Evolutionary conservation across 2,329 filamentous ascomycete genomes (phyloP).

Genomic region (Fusarium marasasianum): DNA sequence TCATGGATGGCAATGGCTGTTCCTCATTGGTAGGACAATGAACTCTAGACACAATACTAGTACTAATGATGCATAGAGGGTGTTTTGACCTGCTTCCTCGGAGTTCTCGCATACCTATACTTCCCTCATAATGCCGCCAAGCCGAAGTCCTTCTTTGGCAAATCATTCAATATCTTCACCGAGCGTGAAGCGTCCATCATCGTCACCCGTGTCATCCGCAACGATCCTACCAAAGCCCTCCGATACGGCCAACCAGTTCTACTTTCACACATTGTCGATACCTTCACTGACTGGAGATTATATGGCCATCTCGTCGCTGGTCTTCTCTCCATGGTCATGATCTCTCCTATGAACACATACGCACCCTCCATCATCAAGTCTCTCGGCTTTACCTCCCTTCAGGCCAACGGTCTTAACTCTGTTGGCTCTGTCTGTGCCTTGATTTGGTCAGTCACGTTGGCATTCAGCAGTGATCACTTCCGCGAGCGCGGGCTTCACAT

Average conservation of each 20-base stretch:
- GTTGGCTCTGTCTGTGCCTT: slow-evolving; percentile 42
- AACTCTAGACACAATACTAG: rapidly evolving
- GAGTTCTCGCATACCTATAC: slow-evolving; percentile 41
- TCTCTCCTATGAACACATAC: slow-evolving; percentile 45
- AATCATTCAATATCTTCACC: slow-evolving; percentile 38
- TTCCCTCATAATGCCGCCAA: slow-evolving; percentile 40
- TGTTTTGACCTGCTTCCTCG: slow-evolving; percentile 38
- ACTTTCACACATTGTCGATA: slow-evolving; percentile 38
- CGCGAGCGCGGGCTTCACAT: slow-evolving; percentile 44
- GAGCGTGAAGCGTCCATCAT: slow-evolving; percentile 40
- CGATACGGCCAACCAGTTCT: slow-evolving; percentile 38
- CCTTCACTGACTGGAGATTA: slow-evolving; percentile 42
- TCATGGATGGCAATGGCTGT: slow-evolving; percentile 46
- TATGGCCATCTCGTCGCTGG: slow-evolving; percentile 43
- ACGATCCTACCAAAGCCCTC: slow-evolving; percentile 43
- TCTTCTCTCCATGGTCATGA: slow-evolving; percentile 46
- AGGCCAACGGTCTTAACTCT: slow-evolving; percentile 45
- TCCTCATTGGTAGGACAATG: slow-evolving; percentile 39
- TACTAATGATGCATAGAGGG: slow-evolving; percentile 35
- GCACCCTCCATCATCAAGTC: slow-evolving; percentile 45
- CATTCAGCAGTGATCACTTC: slow-evolving; percentile 43
- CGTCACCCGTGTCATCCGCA: slow-evolving; percentile 43
- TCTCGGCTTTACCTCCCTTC: slow-evolving; percentile 39
- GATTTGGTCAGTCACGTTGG: slow-evolving; percentile 39
- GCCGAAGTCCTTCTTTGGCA: slow-evolving; percentile 41